A percentile compares a stretch with the other conserved stretches of the same genome.
Evolutionary conservation across 805 yeast species (phyloP).

Genomic region (Candida nonsorbophila): DNA sequence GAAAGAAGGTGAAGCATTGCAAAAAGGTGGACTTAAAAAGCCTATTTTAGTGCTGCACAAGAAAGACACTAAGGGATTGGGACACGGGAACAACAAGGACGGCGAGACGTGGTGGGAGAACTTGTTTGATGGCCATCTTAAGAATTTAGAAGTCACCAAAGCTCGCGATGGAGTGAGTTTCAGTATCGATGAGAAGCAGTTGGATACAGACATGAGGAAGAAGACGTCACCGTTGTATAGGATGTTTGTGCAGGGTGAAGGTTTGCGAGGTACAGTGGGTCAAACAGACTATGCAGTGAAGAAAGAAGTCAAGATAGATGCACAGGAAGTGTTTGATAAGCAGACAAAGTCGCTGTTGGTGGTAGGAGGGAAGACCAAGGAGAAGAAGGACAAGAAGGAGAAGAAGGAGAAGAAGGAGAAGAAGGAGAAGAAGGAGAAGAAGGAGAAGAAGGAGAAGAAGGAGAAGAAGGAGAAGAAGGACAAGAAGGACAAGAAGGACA

Average conservation of each 20-base stretch:
- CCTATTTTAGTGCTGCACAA: constrained; percentile 90
- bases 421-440: constrained; percentile 15
- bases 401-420: constrained; percentile 15
- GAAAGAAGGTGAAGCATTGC: constrained; percentile 85
- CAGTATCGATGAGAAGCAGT: constrained; percentile 44
- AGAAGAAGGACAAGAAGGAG: constrained; percentile 19
- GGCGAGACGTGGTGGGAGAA: constrained; percentile 97
- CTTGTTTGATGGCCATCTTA: constrained; percentile 88
- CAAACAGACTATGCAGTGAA: constrained; percentile 11
- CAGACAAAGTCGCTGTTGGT: constrained; percentile 12
- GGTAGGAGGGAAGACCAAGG: constrained; percentile 17
- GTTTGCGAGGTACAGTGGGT: constrained; percentile 71
- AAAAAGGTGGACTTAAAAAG: constrained; percentile 70
- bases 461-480: constrained; percentile 16
- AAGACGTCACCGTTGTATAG: constrained; percentile 69
- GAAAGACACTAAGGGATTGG: constrained; percentile 86
- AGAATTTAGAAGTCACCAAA: constrained; percentile 57
- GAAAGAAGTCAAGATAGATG: constrained; percentile 6
- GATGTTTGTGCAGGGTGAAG: constrained; percentile 86
- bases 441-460: constrained; percentile 13
- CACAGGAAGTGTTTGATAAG: constrained; percentile 10
- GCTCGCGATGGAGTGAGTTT: constrained; percentile 40
- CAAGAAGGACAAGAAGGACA: constrained; percentile 14
- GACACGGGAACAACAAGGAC: constrained; percentile 63
- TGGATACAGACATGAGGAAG: constrained; percentile 43